Evolutionary conservation across 768 basidiomycete genomes (phyloP).

Genomic region (Tylopilus balloui): DNA sequence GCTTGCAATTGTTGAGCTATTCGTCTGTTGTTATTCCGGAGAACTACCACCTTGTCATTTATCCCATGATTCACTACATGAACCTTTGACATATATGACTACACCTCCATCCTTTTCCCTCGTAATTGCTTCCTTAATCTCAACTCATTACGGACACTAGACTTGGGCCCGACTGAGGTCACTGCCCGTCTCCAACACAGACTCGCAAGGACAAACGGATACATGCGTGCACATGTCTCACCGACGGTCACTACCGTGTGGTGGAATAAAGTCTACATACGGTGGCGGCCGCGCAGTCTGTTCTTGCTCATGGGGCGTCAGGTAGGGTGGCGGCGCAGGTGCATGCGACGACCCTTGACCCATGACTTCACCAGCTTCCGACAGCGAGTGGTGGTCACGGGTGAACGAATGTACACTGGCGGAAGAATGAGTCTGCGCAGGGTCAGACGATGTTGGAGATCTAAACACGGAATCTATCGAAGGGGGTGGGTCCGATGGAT

Average conservation of each 20-base stretch:
- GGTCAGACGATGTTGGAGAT: slow-evolving; percentile 26
- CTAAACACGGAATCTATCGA: slow-evolving; percentile 80
- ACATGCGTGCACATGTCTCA: slow-evolving; percentile 3
- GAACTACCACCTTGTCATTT: slow-evolving; percentile 16
- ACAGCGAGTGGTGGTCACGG: slow-evolving; percentile 30
- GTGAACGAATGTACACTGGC: slow-evolving; percentile 34
- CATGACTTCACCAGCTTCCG: slow-evolving; percentile 30
- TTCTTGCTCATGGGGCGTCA: slow-evolving; percentile 49
- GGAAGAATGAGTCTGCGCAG: slow-evolving; percentile 17
- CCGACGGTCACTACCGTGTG: slow-evolving; percentile 7
- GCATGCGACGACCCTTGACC: slow-evolving; percentile 40
- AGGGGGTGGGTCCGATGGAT: slow-evolving; percentile 84
- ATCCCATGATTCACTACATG: slow-evolving; percentile 19
- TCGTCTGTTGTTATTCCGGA: slow-evolving; percentile 12
- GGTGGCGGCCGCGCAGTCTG: slow-evolving; percentile 56
- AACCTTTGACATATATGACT: slow-evolving; percentile 25
- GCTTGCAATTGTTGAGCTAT: slow-evolving; percentile 72
- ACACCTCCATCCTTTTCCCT: slow-evolving; percentile 14
- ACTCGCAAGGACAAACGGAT: neutral
- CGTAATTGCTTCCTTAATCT: slow-evolving; percentile 31
- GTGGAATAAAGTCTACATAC: slow-evolving; percentile 48
- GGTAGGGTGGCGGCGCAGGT: slow-evolving; percentile 77
- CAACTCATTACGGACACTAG: slow-evolving; percentile 14
- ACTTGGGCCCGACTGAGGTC: neutral
- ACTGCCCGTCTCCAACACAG: neutral